Evolutionary conservation across 2,329 filamentous ascomycete genomes (phyloP).

Genomic region (Cladophialophora carrionii): DNA sequence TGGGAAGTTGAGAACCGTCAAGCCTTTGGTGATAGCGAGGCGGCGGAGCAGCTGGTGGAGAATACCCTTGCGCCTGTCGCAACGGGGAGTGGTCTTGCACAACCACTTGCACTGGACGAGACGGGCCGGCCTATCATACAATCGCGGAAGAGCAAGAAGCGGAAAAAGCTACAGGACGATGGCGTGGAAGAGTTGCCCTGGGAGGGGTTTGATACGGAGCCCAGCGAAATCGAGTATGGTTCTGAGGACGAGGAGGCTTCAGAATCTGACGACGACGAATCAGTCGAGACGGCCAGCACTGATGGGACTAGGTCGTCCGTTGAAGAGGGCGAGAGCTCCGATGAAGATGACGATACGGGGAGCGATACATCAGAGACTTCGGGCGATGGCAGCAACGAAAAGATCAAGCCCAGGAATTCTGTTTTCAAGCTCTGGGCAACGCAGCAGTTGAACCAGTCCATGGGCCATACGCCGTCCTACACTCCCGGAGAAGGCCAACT

Average conservation of each 20-base stretch:
- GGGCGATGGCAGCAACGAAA: constrained; percentile 41
- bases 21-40: constrained; percentile 26
- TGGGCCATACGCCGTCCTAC: constrained; percentile 63
- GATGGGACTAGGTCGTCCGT: constrained; percentile 11
- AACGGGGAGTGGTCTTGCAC: constrained; percentile 77
- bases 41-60: too few species aligned
- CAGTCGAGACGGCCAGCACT: constrained; percentile 38
- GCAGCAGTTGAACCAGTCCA: constrained; percentile 78
- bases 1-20: constrained; percentile 42
- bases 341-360: constrained; percentile 40
- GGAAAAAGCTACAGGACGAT: constrained; percentile 43
- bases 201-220: constrained; percentile 52
- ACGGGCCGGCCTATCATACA: constrained; percentile 75
- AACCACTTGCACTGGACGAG: constrained; percentile 78
- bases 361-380: constrained; percentile 40
- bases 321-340: constrained; percentile 40
- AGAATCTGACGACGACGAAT: constrained; percentile 28
- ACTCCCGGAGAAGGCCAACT: constrained; percentile 47
- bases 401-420: constrained; percentile 54
- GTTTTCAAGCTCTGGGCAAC: constrained; percentile 95
- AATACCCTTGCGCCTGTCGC: not conserved
- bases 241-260: constrained; percentile 26
- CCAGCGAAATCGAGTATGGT: constrained; percentile 40
- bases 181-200: constrained; percentile 47
- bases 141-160: constrained; percentile 73